phyloP scores from a whole-genome alignment of 75 land plant genomes.

The Cupressus sempervirens region DNA sequence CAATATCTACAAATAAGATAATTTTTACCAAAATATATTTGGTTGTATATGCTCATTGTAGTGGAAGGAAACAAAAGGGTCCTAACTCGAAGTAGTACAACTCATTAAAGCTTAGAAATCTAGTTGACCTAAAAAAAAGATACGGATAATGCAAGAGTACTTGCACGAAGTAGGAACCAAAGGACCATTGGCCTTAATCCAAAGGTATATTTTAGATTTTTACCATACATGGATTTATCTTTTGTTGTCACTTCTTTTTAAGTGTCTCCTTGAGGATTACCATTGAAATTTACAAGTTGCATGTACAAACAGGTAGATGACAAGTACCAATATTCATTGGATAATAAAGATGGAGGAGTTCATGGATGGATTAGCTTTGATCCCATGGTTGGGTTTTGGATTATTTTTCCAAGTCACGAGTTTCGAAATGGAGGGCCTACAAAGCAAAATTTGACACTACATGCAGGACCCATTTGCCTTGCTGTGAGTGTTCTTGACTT shows the following conservation, averaged over 20 bases:
- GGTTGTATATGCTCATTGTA: background rate
- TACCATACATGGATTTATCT: background rate
- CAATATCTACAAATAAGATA: background rate
- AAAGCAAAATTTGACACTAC: conserved; percentile 48
- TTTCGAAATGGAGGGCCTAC: conserved; percentile 52
- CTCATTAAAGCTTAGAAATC: background rate
- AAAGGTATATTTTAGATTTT: background rate
- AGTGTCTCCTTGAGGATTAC: background rate
- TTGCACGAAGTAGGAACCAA: background rate
- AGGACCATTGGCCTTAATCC: background rate
- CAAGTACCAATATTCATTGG: conserved; percentile 54
- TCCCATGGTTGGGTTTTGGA: conserved; percentile 51
- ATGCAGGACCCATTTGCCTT: conserved; percentile 46
- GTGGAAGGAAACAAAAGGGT: background rate
- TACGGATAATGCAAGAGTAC: background rate
- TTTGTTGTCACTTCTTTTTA: background rate
- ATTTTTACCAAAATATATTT: background rate
- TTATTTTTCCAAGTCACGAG: conserved; percentile 44
- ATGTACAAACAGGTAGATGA: conserved; percentile 44
- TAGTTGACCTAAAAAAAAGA: background rate
- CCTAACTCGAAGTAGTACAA: background rate
- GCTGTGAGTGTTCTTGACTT: conserved; percentile 27
- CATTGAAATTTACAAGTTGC: background rate
- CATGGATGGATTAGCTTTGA: conserved; percentile 53
- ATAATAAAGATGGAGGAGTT: conserved; percentile 42